Base-by-base conservation (phyloP, 441 rosid genomes). In the Manihot esculenta region DNA sequence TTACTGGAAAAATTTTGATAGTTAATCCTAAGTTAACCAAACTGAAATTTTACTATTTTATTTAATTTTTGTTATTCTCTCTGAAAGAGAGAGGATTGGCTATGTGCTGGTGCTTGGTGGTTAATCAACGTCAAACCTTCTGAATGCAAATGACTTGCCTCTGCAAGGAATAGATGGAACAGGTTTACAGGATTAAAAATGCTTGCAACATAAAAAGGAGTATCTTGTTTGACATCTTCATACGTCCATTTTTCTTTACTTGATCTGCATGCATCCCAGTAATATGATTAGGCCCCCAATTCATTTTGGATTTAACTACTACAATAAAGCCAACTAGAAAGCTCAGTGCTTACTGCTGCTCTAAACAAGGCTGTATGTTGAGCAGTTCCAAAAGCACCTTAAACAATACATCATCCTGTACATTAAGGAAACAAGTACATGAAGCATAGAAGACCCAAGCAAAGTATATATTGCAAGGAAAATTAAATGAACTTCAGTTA, bases 371-470 rank as follows among this genome's bases (percentile, higher is more conserved):
- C 1, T 87, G 83, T 70, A 83, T 55, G 59, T 64, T 76, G 49
- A 85, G 82, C 71, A 92, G 71, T 75, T 82, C 87, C 81, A 92
- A 73, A 62, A 94, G 97, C 81, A 94, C 82, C 78, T 84, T 85
- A 80, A 94, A 92, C 74, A 94, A 77, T 33, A 89, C 23, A 74
- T 92, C 98, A 72, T 92, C 99, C 99, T 94, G 75, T 74, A 83
- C 20, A 72, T 72, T 50, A 68, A 76, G 3, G 74, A 76, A 47
- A 73, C 20, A 71, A 78, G 65, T 50, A 47, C 63, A 64, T 47
- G 72, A 63, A 66, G 38, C 5, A 51, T 54, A 30, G 45, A 72
- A 64, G 66, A 10, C 56, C 35, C 55, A 71, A 68, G 38, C 33
- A 54, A 41, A 59, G 24, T 38, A 27, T 13, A 18, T 33, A 11